These are phyloP conservation scores for Paulownia fortunei DNA, from an alignment of 257 asterid genomes.

Conservation along the genomic window DNA sequence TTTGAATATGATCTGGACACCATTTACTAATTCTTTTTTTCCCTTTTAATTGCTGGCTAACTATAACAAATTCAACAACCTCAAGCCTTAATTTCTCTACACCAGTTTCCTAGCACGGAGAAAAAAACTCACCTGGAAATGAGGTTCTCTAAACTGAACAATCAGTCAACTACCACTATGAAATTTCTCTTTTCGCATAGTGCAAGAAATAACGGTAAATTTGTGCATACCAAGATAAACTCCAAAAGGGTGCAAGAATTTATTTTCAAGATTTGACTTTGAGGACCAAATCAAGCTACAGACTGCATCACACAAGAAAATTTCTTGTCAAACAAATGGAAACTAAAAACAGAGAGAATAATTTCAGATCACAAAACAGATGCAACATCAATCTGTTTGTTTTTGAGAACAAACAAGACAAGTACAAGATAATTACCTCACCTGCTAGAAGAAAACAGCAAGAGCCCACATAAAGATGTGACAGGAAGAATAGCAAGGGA, in stretches of 20 bases:
- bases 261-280: constrained; percentile 39
- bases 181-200: constrained; percentile 14
- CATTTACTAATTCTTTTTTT: constrained; percentile 39
- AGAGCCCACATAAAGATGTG: constrained; percentile 40
- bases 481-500: constrained; percentile 35
- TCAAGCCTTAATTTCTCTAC: constrained; percentile 30
- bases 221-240: constrained; percentile 22
- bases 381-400: background rate
- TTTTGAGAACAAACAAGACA: constrained; percentile 21
- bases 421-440: constrained; percentile 31
- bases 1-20: constrained; percentile 92
- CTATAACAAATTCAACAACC: constrained; percentile 33
- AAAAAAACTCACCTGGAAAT: constrained; percentile 20
- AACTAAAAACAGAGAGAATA: constrained; percentile 34
- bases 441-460: constrained; percentile 41
- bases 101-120: constrained; percentile 34
- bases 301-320: constrained; percentile 33
- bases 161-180: background rate
- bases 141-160: constrained; percentile 22
- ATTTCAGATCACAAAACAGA: constrained; percentile 50
- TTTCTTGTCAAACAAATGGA: constrained; percentile 27
- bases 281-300: constrained; percentile 41
- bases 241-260: constrained; percentile 41
- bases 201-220: constrained; percentile 24
- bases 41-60: background rate